Evolutionary conservation across 2,329 filamentous ascomycete genomes (phyloP).

Genomic region (Dothideomycetes sp.): DNA sequence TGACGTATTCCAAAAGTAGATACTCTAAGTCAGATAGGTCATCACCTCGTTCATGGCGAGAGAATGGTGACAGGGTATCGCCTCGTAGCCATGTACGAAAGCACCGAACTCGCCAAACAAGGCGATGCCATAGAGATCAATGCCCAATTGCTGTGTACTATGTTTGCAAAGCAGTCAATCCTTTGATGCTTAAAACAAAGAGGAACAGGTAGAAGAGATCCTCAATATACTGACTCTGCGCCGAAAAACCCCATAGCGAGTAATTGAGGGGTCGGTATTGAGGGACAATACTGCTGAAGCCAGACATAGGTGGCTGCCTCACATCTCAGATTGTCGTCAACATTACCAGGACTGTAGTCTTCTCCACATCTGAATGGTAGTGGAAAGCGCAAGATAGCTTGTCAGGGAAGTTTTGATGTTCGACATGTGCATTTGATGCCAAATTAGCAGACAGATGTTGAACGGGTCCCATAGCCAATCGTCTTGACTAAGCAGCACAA

Average conservation of each 20-base stretch:
- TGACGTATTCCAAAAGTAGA: neutral
- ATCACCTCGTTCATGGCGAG: neutral
- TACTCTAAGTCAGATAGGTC: neutral
- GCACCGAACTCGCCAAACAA: neutral
- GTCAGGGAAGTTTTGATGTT: neutral
- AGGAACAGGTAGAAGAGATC: slow-evolving; percentile 8
- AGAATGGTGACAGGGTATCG: neutral
- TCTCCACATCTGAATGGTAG: slow-evolving; percentile 24
- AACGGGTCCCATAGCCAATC: slow-evolving; percentile 17
- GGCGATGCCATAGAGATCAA: neutral
- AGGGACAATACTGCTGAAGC: slow-evolving; percentile 30
- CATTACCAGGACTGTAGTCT: slow-evolving; percentile 28
- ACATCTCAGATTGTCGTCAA: slow-evolving; percentile 35
- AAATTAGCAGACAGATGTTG: neutral
- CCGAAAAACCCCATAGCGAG: slow-evolving; percentile 30
- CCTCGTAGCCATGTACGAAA: neutral
- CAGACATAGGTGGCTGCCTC: slow-evolving; percentile 35
- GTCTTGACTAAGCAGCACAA: neutral
- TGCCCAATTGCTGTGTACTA: slow-evolving; percentile 1
- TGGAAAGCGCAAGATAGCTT: neutral
- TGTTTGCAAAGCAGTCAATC: too few species aligned
- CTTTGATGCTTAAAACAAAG: neutral
- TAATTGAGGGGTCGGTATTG: slow-evolving; percentile 29
- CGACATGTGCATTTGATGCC: neutral
- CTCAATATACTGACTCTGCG: slow-evolving; percentile 12